phyloP scores from a whole-genome alignment of 2,329 filamentous ascomycete genomes.

The Capronia coronata region DNA sequence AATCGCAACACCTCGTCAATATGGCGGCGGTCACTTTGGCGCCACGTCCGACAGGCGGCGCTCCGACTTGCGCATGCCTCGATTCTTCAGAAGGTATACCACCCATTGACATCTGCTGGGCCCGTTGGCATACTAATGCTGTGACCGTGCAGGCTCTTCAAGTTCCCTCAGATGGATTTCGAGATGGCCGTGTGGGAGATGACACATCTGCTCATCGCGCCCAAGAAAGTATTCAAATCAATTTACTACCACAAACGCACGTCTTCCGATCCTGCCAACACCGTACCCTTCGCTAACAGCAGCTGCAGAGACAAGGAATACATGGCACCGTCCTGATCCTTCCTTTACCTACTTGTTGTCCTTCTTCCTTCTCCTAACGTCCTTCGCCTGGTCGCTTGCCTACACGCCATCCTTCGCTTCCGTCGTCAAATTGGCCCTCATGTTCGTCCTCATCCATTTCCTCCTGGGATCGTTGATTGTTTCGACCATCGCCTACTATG shows the following conservation, averaged over 20 bases:
- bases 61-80: slow-evolving; percentile 54
- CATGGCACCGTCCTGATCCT: slow-evolving; percentile 62
- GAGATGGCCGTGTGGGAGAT: slow-evolving; percentile 69
- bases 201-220: slow-evolving; percentile 60
- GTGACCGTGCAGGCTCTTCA: slow-evolving; percentile 51
- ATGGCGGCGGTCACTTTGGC: slow-evolving; percentile 48
- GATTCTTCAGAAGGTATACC: slow-evolving; percentile 56
- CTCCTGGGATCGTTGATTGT: slow-evolving; percentile 54
- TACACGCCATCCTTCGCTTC: slow-evolving; percentile 44
- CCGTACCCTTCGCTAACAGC: slow-evolving; percentile 16
- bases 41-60: slow-evolving; percentile 45
- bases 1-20: slow-evolving; percentile 54
- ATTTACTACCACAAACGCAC: slow-evolving; percentile 60
- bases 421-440: slow-evolving; percentile 43
- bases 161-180: slow-evolving; percentile 69
- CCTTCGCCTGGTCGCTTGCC: slow-evolving; percentile 54
- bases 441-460: slow-evolving; percentile 54
- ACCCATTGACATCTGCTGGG: slow-evolving; percentile 4
- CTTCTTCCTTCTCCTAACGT: slow-evolving; percentile 55
- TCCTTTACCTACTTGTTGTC: slow-evolving; percentile 64
- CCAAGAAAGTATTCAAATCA: slow-evolving; percentile 64
- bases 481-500: slow-evolving; percentile 57
- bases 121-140: slow-evolving; percentile 12
- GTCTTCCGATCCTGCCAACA: slow-evolving; percentile 26
- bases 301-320: slow-evolving; percentile 58